These are phyloP conservation scores for Sequoia sempervirens DNA, from an alignment of 75 land plant species.

Conservation along the genomic window DNA sequence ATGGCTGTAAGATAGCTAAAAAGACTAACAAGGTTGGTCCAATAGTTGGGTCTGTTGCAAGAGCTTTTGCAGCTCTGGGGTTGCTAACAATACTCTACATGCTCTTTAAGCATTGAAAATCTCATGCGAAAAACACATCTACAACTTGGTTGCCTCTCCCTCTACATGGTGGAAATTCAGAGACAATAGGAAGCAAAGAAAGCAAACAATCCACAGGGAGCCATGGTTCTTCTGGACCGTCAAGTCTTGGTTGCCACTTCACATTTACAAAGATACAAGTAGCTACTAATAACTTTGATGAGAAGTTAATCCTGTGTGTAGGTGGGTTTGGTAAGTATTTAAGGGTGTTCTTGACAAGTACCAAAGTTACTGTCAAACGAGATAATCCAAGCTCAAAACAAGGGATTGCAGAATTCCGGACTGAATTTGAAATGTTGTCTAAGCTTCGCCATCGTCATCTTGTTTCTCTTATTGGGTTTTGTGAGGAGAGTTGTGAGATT, in stretches of 20 bases:
- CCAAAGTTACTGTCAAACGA: slow-evolving; percentile 80
- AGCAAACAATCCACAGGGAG: slow-evolving; percentile 48
- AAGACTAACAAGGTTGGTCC: slow-evolving; percentile 23
- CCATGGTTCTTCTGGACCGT: slow-evolving; percentile 47
- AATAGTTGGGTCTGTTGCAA: slow-evolving; percentile 37
- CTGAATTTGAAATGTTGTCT: slow-evolving; percentile 85
- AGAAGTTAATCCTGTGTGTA: slow-evolving; percentile 61
- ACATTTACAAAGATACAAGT: slow-evolving; percentile 62
- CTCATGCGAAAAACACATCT: slow-evolving; percentile 20
- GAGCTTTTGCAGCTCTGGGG: slow-evolving; percentile 24
- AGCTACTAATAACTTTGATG: slow-evolving; percentile 80
- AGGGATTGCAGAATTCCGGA: slow-evolving; percentile 78
- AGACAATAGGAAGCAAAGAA: slow-evolving; percentile 23
- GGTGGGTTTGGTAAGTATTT: slow-evolving; percentile 92
- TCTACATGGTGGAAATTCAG: slow-evolving; percentile 53
- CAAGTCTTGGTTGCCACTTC: slow-evolving; percentile 59
- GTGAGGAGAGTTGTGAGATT: slow-evolving; percentile 89
- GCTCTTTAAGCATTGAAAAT: slow-evolving; percentile 24
- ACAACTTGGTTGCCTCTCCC: slow-evolving; percentile 58
- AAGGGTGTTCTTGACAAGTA: slow-evolving; percentile 70
- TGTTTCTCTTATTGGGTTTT: slow-evolving; percentile 87
- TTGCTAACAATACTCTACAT: slow-evolving; percentile 20
- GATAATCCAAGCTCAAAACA: slow-evolving; percentile 87
- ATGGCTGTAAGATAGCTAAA: slow-evolving; percentile 3
- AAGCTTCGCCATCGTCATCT: slow-evolving; percentile 85